phyloP scores from a whole-genome alignment of 208 protist genomes.

The Strigomonas culicis region DNA sequence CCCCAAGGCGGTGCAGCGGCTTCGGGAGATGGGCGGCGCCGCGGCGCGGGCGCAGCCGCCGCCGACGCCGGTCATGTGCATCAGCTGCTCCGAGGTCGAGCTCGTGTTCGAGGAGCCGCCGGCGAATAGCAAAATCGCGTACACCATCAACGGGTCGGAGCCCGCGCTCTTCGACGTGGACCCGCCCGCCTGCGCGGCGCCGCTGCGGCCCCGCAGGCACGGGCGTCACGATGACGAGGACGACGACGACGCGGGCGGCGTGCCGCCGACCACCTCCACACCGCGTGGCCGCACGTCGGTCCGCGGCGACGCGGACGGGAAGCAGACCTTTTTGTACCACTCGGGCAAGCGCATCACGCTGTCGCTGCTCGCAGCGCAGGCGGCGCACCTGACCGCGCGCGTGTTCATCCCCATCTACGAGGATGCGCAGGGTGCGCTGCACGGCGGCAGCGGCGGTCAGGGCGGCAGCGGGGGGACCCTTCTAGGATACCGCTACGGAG shows the following conservation, averaged over 20 bases:
- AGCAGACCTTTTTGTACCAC: conserved; percentile 58
- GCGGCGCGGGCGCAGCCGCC: neutral
- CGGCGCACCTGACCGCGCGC: conserved; percentile 67
- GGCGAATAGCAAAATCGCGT: conserved; percentile 55
- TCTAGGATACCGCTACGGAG: conserved; percentile 65
- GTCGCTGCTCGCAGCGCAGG: conserved; percentile 49
- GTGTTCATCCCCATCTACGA: conserved; percentile 65
- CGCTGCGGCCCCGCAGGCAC: conserved; percentile 8
- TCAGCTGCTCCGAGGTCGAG: conserved; percentile 68
- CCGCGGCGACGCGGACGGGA: conserved; percentile 28
- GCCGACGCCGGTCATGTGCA: conserved; percentile 63
- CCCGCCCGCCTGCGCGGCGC: conserved; percentile 40
- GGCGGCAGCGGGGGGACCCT: conserved; percentile 31
- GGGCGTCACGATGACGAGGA: neutral
- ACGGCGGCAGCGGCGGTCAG: conserved; percentile 21
- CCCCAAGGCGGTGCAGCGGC: neutral
- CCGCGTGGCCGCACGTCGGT: neutral
- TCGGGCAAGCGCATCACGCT: conserved; percentile 50
- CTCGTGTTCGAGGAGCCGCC: conserved; percentile 74
- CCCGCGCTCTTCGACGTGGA: conserved; percentile 49
- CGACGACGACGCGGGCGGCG: neutral
- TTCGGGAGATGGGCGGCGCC: too few relatives aligned
- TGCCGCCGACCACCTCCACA: conserved; percentile 1
- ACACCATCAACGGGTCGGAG: conserved; percentile 76
- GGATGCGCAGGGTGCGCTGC: conserved; percentile 10